A percentile compares a stretch with the other conserved stretches of the same genome.
phyloP scores from a whole-genome alignment of 169 alveolate genomes.

The Eimeria necatrix region DNA sequence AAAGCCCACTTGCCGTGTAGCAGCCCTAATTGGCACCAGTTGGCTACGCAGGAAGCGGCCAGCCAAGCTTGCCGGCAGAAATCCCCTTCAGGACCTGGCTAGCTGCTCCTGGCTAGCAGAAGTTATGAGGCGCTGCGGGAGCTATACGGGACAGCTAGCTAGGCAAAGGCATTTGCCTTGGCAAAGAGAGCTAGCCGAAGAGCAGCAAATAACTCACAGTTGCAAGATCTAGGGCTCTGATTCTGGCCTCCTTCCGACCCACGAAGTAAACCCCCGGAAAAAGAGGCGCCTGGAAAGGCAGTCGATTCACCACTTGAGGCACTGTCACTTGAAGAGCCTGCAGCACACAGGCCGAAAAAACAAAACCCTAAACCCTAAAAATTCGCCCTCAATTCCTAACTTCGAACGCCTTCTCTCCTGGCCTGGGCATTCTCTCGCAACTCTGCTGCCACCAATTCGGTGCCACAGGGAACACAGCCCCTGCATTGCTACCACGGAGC shows the following conservation, averaged over 20 bases:
- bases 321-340: slow-evolving; percentile 74
- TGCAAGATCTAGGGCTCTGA: slow-evolving; percentile 41
- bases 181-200: too few species aligned
- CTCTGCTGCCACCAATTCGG: not conserved
- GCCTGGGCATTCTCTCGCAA: not conserved
- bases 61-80: not conserved
- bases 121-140: too few species aligned
- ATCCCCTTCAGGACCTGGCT: too few species aligned
- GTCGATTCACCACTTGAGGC: slow-evolving; percentile 73
- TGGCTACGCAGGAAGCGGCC: not conserved
- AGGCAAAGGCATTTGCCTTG: too few species aligned
- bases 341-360: not conserved
- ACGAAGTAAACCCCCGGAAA: slow-evolving; percentile 73
- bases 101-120: too few species aligned
- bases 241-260: slow-evolving; percentile 55
- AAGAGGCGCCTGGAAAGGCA: slow-evolving; percentile 71
- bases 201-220: not conserved
- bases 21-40: not conserved
- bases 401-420: not conserved
- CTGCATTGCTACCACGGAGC: not conserved
- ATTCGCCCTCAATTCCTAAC: not conserved
- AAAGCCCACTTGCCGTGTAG: not conserved
- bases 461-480: too few species aligned
- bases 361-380: slow-evolving; percentile 48
- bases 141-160: not conserved